Conservation (phyloP, 164 flowering plant species). For the Buxus sempervirens region DNA sequence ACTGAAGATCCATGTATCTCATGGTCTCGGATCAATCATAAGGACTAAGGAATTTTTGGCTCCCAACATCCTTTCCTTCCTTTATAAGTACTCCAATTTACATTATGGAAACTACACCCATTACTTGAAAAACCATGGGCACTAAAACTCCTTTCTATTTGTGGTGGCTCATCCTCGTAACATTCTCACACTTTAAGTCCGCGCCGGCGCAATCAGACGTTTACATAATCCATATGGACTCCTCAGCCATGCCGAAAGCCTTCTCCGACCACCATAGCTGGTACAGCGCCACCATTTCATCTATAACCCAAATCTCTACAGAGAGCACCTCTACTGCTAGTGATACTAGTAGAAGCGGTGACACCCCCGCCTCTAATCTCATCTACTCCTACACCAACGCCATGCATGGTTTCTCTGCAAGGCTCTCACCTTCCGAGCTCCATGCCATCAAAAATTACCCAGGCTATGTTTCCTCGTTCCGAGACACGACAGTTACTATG, state of each 20-base stretch:
- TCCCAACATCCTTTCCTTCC: no score
- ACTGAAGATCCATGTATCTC: no score
- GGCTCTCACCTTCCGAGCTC: constrained; percentile 31
- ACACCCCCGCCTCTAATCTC: no score
- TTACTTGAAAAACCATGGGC: no score
- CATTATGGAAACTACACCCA: no score
- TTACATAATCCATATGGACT: constrained; percentile 48
- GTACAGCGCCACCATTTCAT: constrained; percentile 22
- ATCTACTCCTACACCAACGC: constrained; percentile 34
- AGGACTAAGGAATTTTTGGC: no score
- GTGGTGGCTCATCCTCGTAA: no score
- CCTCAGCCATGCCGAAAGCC: constrained; percentile 44
- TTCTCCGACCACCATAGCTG: constrained; percentile 36
- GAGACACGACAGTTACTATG: constrained; percentile 27
- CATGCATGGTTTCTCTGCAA: constrained; percentile 48
- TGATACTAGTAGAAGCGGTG: no score
- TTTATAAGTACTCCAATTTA: no score
- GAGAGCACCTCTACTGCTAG: not conserved
- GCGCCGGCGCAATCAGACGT: constrained; percentile 16
- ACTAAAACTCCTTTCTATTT: no score
- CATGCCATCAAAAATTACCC: constrained; percentile 28
- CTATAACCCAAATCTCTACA: constrained; percentile 14
- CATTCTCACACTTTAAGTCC: not conserved
- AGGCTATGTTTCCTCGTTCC: constrained; percentile 33
- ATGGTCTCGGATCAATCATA: no score